Evolutionary conservation across 2,329 filamentous ascomycete genomes (phyloP).

Genomic region (Colletotrichum gloeosporioides): DNA sequence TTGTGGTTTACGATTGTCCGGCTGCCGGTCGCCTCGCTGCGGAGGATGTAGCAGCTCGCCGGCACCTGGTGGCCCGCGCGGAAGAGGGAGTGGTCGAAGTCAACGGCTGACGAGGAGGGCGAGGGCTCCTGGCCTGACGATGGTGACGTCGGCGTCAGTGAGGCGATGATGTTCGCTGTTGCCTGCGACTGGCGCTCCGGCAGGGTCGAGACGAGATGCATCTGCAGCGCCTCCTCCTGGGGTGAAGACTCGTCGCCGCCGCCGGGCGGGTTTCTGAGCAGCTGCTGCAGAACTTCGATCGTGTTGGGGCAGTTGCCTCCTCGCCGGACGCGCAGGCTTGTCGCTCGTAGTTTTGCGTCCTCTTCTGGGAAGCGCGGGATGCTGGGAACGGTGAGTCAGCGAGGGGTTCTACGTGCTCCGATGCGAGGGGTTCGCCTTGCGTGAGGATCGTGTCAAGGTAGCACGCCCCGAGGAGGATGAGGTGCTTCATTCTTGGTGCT

Average conservation of each 20-base stretch:
- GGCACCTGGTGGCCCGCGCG: slow-evolving; percentile 59
- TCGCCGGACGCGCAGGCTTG: slow-evolving; percentile 60
- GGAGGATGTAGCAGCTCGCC: slow-evolving; percentile 74
- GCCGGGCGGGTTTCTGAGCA: slow-evolving; percentile 40
- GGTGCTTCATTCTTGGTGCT: slow-evolving; percentile 50
- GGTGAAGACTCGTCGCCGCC: neutral
- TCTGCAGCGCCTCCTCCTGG: slow-evolving; percentile 25
- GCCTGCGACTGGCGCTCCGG: slow-evolving; percentile 58
- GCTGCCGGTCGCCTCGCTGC: slow-evolving; percentile 61
- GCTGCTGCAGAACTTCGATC: slow-evolving; percentile 72
- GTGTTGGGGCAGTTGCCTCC: slow-evolving; percentile 78
- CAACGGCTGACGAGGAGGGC: slow-evolving; percentile 39
- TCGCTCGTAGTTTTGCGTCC: slow-evolving; percentile 75
- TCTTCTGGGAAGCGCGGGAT: slow-evolving; percentile 71
- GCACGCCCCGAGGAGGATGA: slow-evolving; percentile 70
- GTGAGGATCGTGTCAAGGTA: slow-evolving; percentile 73
- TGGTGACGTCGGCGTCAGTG: slow-evolving; percentile 44
- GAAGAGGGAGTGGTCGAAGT: slow-evolving; percentile 64
- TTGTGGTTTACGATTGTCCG: slow-evolving; percentile 77
- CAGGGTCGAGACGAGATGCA: slow-evolving; percentile 57
- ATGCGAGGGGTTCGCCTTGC: slow-evolving; percentile 47
- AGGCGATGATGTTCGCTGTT: slow-evolving; percentile 56
- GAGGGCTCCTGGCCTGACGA: slow-evolving; percentile 29
- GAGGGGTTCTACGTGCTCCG: slow-evolving; percentile 4
- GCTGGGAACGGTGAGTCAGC: slow-evolving; percentile 41